Evolutionary conservation across 441 rosid genomes (phyloP).

Genomic region (Kokia cookei): DNA sequence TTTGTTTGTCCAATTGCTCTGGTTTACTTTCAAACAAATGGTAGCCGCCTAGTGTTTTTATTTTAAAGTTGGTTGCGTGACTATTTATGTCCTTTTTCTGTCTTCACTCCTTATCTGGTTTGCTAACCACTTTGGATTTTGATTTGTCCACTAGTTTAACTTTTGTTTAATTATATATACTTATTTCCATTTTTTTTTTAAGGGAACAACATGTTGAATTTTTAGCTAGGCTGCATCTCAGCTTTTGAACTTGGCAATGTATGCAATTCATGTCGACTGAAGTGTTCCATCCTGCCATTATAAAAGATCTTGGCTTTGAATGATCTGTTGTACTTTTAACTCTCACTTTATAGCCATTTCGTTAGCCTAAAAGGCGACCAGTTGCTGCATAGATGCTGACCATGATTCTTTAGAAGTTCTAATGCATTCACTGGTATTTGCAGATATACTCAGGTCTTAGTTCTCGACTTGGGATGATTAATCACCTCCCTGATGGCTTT

Average conservation of each 20-base stretch:
- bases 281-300: background rate
- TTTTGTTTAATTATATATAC: background rate
- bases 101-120: background rate
- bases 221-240: background rate
- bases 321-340: background rate
- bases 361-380: background rate
- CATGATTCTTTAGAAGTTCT: conserved; percentile 7
- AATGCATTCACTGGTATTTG: conserved; percentile 17
- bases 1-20: background rate
- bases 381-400: background rate
- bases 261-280: conserved; percentile 1
- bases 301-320: background rate
- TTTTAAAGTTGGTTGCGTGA: background rate
- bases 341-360: background rate
- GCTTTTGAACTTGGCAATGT: background rate
- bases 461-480: conserved; percentile 64
- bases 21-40: background rate
- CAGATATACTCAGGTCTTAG: conserved; percentile 79
- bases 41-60: background rate
- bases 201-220: background rate
- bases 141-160: background rate
- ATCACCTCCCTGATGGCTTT: conserved; percentile 53
- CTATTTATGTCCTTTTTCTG: background rate
- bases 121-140: background rate
- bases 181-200: background rate